Evolutionary conservation across 108 stramenopile genomes (phyloP), one percentile per base, ranked within the genome.

Genomic region (Nitzschia sp.): DNA sequence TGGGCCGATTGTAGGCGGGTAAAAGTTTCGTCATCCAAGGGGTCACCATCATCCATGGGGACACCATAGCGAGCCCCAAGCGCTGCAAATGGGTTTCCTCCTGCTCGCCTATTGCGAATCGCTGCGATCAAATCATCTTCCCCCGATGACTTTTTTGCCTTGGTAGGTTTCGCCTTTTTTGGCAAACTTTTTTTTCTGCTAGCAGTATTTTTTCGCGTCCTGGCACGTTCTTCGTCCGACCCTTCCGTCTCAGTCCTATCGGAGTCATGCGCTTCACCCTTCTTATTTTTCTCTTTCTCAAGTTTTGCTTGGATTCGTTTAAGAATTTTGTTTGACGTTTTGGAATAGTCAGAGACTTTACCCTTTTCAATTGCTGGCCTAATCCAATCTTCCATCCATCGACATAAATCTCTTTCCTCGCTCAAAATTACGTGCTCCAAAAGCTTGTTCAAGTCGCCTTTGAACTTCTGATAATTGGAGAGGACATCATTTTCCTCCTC

Each of bases 351-450:
- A 2, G 56, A 21, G 3, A 86, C 80, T 26, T 80, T 57, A 11
- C 85, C 86, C 33, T 61, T 63, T 36, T 77, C 73, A 47, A 93
- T 79, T 22, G 92, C 92, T n/a, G 92, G 92, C 13, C 71, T 58
- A 28, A 93, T 84, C 47, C 84, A 90, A 74, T 93, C 92, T 60
- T 87, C 83, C 47, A 84, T 75, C 92, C 92, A 93, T 44, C 92
- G 83, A 26, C 59, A 48, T 23, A 78, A 70, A 78, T 93, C 92
- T 9, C 48, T 44, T 48, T 78, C 80, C 6, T 81, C 69, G 50
- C 83, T 85, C 13, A 86, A 73, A 85, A 93, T 88, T 66, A 93
- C 92, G 81, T 80, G 83, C 58, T 87, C 86, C 23, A 93, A 41
- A 78, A 87, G 84, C 68, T 87, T 87, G 31, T 65, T 73, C 64